Evolutionary conservation across 441 rosid species (phyloP).

Genomic region (Euphorbia corollata): DNA sequence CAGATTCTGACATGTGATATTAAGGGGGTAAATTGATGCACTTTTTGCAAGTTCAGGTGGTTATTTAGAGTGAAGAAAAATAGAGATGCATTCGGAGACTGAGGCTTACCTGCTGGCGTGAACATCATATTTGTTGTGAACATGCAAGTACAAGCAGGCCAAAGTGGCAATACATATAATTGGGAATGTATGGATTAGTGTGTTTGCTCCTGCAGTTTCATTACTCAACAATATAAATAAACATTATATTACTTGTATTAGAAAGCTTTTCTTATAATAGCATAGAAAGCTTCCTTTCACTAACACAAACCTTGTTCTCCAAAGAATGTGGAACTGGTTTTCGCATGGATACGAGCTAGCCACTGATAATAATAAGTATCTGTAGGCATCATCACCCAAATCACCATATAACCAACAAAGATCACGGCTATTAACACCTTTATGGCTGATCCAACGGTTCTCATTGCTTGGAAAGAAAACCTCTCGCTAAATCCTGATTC

Average conservation of each 20-base stretch:
- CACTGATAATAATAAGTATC: conserved; percentile 27
- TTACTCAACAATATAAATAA: neutral
- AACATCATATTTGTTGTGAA: conserved; percentile 20
- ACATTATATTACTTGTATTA: neutral
- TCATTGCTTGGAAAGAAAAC: conserved; percentile 5
- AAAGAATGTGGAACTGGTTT: conserved; percentile 29
- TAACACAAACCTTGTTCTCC: conserved; percentile 33
- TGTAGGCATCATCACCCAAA: conserved; percentile 44
- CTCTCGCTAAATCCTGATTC: conserved; percentile 8
- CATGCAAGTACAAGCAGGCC: conserved; percentile 39
- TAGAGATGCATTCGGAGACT: no score
- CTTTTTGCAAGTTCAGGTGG: no score
- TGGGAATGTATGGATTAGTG: conserved; percentile 39
- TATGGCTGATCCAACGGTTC: conserved; percentile 19
- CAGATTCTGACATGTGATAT: no score
- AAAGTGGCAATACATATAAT: conserved; percentile 38
- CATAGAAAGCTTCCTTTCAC: neutral
- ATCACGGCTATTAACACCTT: conserved; percentile 18
- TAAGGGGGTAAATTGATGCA: no score
- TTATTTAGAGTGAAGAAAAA: no score
- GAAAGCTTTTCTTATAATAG: neutral
- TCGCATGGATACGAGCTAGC: conserved; percentile 28
- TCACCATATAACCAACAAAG: conserved; percentile 38
- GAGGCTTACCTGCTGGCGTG: conserved; percentile 9
- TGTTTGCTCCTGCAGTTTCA: conserved; percentile 26